phyloP scores from a whole-genome alignment of 2,329 filamentous ascomycete species.

The Nemania bipapillata region DNA sequence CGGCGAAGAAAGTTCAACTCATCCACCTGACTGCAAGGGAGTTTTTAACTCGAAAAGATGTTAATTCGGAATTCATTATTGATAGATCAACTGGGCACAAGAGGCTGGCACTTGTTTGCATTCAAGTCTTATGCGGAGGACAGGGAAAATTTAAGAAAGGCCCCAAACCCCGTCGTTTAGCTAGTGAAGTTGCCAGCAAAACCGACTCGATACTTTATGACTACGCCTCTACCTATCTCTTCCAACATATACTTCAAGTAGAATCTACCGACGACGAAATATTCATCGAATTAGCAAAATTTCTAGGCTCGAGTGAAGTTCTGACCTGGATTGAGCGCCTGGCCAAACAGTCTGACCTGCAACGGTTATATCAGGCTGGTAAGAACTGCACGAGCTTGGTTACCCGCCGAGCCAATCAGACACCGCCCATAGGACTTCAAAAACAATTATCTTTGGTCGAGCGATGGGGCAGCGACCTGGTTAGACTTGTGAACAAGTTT shows the following conservation, averaged over 20 bases:
- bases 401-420: slow-evolving; percentile 28
- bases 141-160: background rate
- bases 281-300: slow-evolving; percentile 36
- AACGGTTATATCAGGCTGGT: slow-evolving; percentile 43
- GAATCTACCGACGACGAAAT: slow-evolving; percentile 34
- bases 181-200: background rate
- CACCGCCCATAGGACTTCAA: slow-evolving; percentile 22
- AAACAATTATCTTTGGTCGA: slow-evolving; percentile 33
- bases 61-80: slow-evolving; percentile 44
- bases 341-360: slow-evolving; percentile 34
- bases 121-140: slow-evolving; percentile 38
- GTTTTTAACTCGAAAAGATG: slow-evolving; percentile 39
- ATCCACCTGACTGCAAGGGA: slow-evolving; percentile 49
- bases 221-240: slow-evolving; percentile 44
- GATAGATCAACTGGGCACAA: slow-evolving; percentile 41
- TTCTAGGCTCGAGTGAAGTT: slow-evolving; percentile 35
- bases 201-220: slow-evolving; percentile 26
- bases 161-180: background rate
- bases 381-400: slow-evolving; percentile 37
- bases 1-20: slow-evolving; percentile 43
- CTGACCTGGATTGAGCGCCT: slow-evolving; percentile 44
- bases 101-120: slow-evolving; percentile 44
- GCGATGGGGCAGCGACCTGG: slow-evolving; percentile 44
- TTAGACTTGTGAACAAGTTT: slow-evolving; percentile 43
- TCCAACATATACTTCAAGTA: slow-evolving; percentile 41